Conservation (phyloP, 225 moss, liverwort and hornwort genomes). For the Pseudoscleropodium purum region DNA sequence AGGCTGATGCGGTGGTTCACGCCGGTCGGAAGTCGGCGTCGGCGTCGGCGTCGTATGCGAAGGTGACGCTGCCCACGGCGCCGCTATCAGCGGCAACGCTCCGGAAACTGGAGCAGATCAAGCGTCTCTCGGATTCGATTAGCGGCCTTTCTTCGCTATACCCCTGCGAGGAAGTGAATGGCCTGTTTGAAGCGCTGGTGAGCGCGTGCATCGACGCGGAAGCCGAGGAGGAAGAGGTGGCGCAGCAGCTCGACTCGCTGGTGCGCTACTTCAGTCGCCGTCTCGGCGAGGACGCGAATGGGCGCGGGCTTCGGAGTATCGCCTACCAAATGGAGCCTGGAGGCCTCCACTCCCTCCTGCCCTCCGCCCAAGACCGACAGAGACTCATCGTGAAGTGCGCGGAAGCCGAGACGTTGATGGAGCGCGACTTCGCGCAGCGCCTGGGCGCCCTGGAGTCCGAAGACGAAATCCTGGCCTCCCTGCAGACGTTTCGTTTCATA, state of each 20-base stretch:
- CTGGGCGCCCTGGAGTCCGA: background rate
- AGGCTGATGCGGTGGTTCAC: background rate
- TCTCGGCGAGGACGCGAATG: background rate
- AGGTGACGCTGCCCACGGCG: background rate
- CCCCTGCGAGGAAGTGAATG: background rate
- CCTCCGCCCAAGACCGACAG: constrained; percentile 1
- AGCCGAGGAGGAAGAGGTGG: background rate
- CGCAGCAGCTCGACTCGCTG: background rate
- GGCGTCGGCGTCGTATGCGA: background rate
- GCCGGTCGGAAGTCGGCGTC: background rate
- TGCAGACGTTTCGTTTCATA: background rate
- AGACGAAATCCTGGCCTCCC: background rate
- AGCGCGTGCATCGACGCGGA: background rate
- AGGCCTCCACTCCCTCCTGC: background rate
- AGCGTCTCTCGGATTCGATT: background rate
- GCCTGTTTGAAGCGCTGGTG: background rate
- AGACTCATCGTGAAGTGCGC: constrained; percentile 1
- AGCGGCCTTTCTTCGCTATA: background rate
- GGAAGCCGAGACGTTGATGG: constrained; percentile 5
- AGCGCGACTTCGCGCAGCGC: constrained; percentile 3
- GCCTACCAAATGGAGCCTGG: background rate
- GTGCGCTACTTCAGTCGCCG: background rate
- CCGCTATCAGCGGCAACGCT: background rate
- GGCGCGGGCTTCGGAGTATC: background rate
- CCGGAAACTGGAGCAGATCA: constrained; percentile 4